A percentile compares a stretch with the other conserved stretches of the same genome.
These are phyloP conservation scores for Fomitiporia mediterranea DNA, from an alignment of 1,284 basidiomycete species.

Conservation along the genomic window DNA sequence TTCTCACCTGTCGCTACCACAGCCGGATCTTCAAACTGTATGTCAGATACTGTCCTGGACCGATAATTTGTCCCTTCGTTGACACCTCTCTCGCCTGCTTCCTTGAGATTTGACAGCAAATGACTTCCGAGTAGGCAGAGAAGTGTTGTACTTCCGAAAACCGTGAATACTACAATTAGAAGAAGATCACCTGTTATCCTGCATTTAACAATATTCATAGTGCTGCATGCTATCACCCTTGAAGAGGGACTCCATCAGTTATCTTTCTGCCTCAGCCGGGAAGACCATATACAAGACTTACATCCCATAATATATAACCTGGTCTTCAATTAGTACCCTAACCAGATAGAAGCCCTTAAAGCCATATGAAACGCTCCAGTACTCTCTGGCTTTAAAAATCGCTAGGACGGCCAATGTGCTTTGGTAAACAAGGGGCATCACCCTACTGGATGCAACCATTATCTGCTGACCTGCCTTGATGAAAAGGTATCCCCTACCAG, in stretches of 20 bases:
- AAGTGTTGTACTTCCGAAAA: conserved; percentile 1
- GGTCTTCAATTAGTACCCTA: not conserved
- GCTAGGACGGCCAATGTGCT: not conserved
- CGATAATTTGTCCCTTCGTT: conserved; percentile 5
- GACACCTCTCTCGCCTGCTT: not conserved
- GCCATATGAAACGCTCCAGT: not conserved
- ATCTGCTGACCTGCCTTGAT: too few species aligned
- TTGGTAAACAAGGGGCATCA: not conserved
- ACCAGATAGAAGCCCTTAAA: not conserved
- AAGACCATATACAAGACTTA: not conserved
- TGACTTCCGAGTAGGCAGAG: conserved; percentile 4
- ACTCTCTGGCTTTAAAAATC: not conserved
- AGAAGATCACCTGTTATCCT: too few species aligned
- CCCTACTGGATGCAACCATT: not conserved
- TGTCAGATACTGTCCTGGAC: not conserved
- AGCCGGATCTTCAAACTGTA: not conserved
- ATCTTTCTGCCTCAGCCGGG: not conserved
- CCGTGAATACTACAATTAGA: not conserved
- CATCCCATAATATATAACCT: conserved; percentile 1
- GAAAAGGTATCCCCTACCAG: not conserved
- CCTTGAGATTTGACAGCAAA: conserved; percentile 3
- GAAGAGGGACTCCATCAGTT: not conserved
- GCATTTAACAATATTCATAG: not conserved
- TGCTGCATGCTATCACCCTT: not conserved
- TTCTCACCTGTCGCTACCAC: too few species aligned